Evolutionary conservation across 2,329 filamentous ascomycete species (phyloP), one percentile per base, ranked within the genome.

Genomic region (Trichoderma koningiopsis): DNA sequence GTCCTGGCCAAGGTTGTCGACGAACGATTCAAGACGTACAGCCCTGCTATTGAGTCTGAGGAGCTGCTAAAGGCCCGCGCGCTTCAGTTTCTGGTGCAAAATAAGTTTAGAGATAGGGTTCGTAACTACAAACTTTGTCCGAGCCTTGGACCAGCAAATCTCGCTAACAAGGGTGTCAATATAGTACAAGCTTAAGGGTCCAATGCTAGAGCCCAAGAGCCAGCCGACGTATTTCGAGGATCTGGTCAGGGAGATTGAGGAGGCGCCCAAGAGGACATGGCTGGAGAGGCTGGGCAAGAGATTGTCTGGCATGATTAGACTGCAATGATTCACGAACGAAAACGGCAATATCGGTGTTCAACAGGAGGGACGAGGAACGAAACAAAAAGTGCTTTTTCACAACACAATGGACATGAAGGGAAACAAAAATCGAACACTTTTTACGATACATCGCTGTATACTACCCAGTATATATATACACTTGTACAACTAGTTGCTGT

Each of bases 221-320:
- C 88, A 91, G 72, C 89, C 89, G 47, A 86, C 84, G 0, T 89
- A 92, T 76, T 92, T 89, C 75, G 77, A 81, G 24, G 86, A 90
- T 72, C 77, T 92, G 35, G 76, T 90, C 0, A 82, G 80, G 65
- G 89, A 92, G 77, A 83, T 92, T 29, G 86, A 91, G 43, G 86
- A 86, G 73, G 89, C 87, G 4, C 89, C 89, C 2, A 85, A 81
- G 52, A 80, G 89, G 69, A 84, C 84, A 8, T 88, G 83, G 80
- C 75, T 86, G 27, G 81, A 84, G 61, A 82, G 85, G 65, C 70
- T 88, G 61, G 78, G 81, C 70, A 86, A 89, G 75, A 83, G 83
- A 71, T 75, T 90, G 72, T 84, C 85, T 71, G 89, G 89, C 13
- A 83, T 89, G 78, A 83, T 91, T 70, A 82, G 89, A 70, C 80